Evolutionary conservation across 345 rosid genomes (phyloP).

Genomic region (Populus ilicifolia): DNA sequence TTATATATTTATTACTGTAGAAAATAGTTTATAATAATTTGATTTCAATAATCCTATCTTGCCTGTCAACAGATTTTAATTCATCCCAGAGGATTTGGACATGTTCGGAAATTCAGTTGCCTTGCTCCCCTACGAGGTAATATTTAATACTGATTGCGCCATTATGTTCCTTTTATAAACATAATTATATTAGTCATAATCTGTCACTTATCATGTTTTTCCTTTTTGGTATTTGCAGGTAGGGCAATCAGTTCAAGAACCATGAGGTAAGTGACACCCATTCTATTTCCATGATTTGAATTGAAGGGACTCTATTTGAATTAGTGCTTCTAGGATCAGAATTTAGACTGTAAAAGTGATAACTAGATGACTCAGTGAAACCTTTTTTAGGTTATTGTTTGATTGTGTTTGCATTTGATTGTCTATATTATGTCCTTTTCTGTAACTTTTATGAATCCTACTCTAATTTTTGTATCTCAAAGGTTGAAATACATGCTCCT

Average conservation of each 20-base stretch:
- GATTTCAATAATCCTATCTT: not conserved
- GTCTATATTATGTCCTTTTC: no score
- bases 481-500: not conserved
- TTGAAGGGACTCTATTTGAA: not conserved
- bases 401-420: no score
- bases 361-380: not conserved
- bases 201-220: not conserved
- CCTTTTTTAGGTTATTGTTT: no score
- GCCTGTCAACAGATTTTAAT: conserved; percentile 37
- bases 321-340: not conserved
- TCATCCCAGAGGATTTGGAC: conserved; percentile 35
- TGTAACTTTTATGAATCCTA: no score
- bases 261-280: conserved; percentile 32
- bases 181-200: conserved; percentile 1
- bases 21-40: not conserved
- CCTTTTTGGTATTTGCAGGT: conserved; percentile 35
- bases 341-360: not conserved
- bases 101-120: conserved; percentile 41
- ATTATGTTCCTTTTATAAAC: not conserved
- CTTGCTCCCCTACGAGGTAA: conserved; percentile 47
- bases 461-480: not conserved
- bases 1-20: not conserved
- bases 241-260: conserved; percentile 32
- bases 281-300: not conserved
- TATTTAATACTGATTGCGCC: not conserved